phyloP scores from a whole-genome alignment of 164 flowering plant species.

The Liriodendron chinense region DNA sequence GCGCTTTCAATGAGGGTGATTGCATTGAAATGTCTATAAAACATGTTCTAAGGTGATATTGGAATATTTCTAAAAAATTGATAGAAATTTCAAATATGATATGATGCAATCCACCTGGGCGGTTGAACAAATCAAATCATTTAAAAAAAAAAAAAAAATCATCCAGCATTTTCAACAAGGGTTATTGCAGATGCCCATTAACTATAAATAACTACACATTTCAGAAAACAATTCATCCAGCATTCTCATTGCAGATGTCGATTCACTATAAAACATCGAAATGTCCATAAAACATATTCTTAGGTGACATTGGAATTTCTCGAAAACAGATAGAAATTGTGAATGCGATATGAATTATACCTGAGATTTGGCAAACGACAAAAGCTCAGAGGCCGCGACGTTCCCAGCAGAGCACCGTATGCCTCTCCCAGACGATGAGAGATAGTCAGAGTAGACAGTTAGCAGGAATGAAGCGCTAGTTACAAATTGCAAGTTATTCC shows the following conservation, averaged over 20 bases:
- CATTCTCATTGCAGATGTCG: too few relatives aligned
- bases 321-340: not conserved
- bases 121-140: not conserved
- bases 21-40: too few relatives aligned
- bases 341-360: constrained; percentile 20
- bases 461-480: constrained; percentile 81
- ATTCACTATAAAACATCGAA: too few relatives aligned
- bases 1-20: too few relatives aligned
- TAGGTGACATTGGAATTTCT: not conserved
- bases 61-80: not conserved
- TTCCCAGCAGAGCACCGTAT: constrained; percentile 49
- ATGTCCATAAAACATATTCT: too few relatives aligned
- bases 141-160: too few relatives aligned
- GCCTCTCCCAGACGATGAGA: constrained; percentile 50
- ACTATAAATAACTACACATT: too few relatives aligned
- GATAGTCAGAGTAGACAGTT: constrained; percentile 83
- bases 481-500: constrained; percentile 96
- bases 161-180: too few relatives aligned
- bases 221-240: too few relatives aligned
- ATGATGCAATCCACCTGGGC: constrained; percentile 76
- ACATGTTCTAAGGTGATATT: too few relatives aligned
- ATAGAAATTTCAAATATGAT: not conserved
- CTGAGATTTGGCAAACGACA: constrained; percentile 79
- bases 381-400: constrained; percentile 55
- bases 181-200: too few relatives aligned